phyloP scores from a whole-genome alignment of 305 asterid genomes.

The Fraxinus ornus region DNA sequence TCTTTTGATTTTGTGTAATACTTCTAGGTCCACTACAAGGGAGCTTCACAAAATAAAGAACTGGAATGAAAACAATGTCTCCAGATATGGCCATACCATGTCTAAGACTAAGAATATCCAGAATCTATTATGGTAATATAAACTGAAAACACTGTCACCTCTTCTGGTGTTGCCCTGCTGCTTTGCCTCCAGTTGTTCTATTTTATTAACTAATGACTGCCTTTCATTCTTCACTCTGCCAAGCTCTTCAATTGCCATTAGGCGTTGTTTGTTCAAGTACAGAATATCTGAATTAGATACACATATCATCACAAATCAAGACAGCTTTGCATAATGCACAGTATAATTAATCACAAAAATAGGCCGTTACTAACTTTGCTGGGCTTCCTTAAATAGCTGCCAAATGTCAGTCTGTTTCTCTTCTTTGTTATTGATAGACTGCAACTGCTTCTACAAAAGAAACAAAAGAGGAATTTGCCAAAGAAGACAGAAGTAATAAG shows the following conservation, averaged over 20 bases:
- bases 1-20: neutral
- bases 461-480: slow-evolving; percentile 11
- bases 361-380: slow-evolving; percentile 48
- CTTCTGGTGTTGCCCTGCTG: slow-evolving; percentile 31
- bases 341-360: slow-evolving; percentile 9
- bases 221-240: slow-evolving; percentile 57
- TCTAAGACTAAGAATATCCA: slow-evolving; percentile 1
- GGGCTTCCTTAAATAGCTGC: slow-evolving; percentile 76
- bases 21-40: neutral
- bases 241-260: slow-evolving; percentile 71
- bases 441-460: slow-evolving; percentile 36
- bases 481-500: slow-evolving; percentile 12
- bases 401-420: slow-evolving; percentile 53
- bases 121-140: slow-evolving; percentile 11
- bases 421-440: slow-evolving; percentile 31
- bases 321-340: neutral
- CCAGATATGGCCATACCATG: slow-evolving; percentile 15
- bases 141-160: slow-evolving; percentile 41
- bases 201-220: slow-evolving; percentile 43
- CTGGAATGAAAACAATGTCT: neutral
- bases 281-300: slow-evolving; percentile 55
- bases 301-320: slow-evolving; percentile 20
- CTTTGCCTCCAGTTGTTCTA: slow-evolving; percentile 51
- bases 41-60: slow-evolving; percentile 8
- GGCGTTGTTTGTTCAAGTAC: slow-evolving; percentile 61